Evolutionary conservation across 768 basidiomycete genomes (phyloP).

Genomic region (Auricularia cornea): DNA sequence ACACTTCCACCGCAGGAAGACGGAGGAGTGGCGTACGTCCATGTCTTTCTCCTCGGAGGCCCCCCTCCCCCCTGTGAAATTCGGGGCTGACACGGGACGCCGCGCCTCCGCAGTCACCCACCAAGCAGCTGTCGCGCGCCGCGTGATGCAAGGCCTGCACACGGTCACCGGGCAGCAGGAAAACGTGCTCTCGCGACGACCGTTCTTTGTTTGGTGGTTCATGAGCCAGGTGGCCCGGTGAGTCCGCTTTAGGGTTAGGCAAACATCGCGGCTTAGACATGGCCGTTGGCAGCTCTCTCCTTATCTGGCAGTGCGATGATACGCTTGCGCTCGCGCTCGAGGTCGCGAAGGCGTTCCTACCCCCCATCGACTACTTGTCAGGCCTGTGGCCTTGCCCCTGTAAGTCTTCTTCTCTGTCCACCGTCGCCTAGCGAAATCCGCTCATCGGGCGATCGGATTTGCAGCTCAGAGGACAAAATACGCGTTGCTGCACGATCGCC

Average conservation of each 20-base stretch:
- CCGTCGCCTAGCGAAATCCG: too few relatives aligned
- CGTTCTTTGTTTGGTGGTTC: conserved; percentile 67
- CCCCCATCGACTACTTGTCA: neutral
- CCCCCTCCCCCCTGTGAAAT: neutral
- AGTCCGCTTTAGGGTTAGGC: neutral
- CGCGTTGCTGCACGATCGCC: neutral
- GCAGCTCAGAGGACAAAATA: neutral
- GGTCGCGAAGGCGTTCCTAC: neutral
- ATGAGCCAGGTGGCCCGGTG: conserved; percentile 6
- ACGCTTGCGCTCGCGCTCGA: neutral
- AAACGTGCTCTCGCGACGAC: conserved; percentile 45
- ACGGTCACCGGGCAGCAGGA: conserved; percentile 34
- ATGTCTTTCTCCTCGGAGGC: conserved; percentile 2
- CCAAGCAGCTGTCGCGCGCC: conserved; percentile 56
- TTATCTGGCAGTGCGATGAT: neutral
- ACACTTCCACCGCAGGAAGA: conserved; percentile 45
- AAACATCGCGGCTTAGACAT: neutral
- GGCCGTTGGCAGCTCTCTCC: neutral
- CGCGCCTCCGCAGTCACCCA: conserved; percentile 55
- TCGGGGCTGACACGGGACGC: conserved; percentile 21
- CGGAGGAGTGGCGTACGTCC: conserved; percentile 60
- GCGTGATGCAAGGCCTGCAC: conserved; percentile 46
- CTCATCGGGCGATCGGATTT: too few relatives aligned
- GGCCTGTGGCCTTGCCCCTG: neutral
- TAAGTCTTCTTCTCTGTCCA: neutral